Conservation (phyloP, 2,329 filamentous ascomycete species). For the Cladosporium sp. region DNA sequence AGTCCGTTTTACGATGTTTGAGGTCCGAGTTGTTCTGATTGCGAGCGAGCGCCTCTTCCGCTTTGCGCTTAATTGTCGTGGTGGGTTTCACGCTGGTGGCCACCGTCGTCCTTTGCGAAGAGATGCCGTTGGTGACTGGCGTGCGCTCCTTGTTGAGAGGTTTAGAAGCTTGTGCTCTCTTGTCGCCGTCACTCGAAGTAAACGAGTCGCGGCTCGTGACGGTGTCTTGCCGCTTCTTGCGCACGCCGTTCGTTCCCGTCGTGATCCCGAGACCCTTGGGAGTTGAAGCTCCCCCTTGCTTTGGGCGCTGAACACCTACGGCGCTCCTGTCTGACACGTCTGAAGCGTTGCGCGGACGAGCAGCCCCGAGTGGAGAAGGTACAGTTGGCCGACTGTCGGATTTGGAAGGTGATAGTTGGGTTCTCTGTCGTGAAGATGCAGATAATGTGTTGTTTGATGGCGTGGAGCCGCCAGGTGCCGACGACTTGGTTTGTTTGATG, state of each 20-base stretch:
- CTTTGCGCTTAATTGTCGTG: constrained; percentile 40
- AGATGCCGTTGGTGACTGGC: constrained; percentile 31
- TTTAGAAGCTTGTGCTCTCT: constrained; percentile 18
- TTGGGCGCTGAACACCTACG: constrained; percentile 22
- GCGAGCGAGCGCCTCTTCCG: constrained; percentile 32
- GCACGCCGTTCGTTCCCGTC: constrained; percentile 27
- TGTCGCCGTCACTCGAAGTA: constrained; percentile 17
- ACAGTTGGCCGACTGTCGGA: constrained; percentile 49
- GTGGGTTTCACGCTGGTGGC: constrained; percentile 21
- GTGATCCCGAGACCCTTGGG: constrained; percentile 39
- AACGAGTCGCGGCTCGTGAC: constrained; percentile 24
- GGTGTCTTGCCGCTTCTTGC: constrained; percentile 28
- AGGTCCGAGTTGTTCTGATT: constrained; percentile 18
- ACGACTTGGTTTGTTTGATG: constrained; percentile 16
- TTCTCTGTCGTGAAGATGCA: constrained; percentile 27
- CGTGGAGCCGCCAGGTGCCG: constrained; percentile 3
- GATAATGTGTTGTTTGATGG: constrained; percentile 5
- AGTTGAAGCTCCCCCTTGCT: constrained; percentile 35
- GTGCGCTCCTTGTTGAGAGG: constrained; percentile 17
- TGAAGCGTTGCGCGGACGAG: constrained; percentile 57
- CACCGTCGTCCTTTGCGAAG: constrained; percentile 30
- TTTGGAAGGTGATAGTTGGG: constrained; percentile 24
- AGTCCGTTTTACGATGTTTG: constrained; percentile 33
- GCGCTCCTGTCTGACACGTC: constrained; percentile 39
- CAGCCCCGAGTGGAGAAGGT: constrained; percentile 57